A percentile compares a stretch with the other conserved stretches of the same genome.
Evolutionary conservation across 345 rosid species (phyloP).

Genomic region (Capsella bursapastoris): DNA sequence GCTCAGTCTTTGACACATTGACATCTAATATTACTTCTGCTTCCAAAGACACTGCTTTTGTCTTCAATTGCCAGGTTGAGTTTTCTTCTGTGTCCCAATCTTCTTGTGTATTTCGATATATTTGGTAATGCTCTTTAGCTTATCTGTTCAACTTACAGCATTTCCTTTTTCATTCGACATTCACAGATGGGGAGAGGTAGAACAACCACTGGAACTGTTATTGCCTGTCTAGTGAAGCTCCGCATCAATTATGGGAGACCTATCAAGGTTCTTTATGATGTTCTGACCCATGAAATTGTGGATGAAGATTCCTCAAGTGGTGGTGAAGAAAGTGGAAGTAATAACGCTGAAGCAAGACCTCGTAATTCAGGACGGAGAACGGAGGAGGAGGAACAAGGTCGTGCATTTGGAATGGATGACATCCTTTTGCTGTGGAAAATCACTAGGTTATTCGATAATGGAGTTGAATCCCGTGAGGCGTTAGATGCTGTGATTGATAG

Average conservation of each 20-base stretch:
- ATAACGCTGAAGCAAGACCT: constrained; percentile 47
- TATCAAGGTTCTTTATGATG: constrained; percentile 63
- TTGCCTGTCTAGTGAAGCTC: constrained; percentile 95
- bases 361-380: constrained; percentile 43
- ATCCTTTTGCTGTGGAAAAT: constrained; percentile 86
- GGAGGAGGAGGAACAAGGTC: constrained; percentile 59
- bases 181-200: constrained; percentile 98
- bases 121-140: background rate
- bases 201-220: constrained; percentile 98
- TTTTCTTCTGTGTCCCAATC: constrained; percentile 16
- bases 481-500: constrained; percentile 91
- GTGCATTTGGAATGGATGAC: constrained; percentile 87
- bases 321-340: constrained; percentile 82
- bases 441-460: constrained; percentile 91
- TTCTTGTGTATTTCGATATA: constrained; percentile 21
- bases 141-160: background rate
- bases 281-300: constrained; percentile 61
- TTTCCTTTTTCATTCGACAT: constrained; percentile 28
- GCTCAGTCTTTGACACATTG: constrained; percentile 88
- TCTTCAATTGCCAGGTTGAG: constrained; percentile 96
- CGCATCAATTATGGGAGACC: constrained; percentile 90
- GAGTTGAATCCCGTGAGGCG: constrained; percentile 89
- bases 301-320: constrained; percentile 88
- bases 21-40: constrained; percentile 84
- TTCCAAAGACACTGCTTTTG: constrained; percentile 85